Percentiles rank a stretch among this genome's conserved stretches.
Evolutionary conservation across 73 alveolate species (phyloP).

Genomic region (Blepharisma japonicum): DNA sequence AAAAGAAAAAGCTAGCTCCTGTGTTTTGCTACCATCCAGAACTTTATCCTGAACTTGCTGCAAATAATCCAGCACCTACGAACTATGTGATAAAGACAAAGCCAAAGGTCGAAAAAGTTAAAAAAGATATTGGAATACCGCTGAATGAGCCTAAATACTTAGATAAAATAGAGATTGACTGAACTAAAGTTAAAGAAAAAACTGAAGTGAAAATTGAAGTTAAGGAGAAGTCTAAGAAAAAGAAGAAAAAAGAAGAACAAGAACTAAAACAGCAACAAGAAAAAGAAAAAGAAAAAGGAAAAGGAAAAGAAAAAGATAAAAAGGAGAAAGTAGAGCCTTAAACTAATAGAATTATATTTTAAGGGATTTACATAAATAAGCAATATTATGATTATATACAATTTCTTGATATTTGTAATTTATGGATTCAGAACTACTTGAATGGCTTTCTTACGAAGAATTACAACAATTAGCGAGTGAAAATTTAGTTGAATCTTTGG

Average conservation of each 20-base stretch:
- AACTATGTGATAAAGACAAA: constrained; percentile 19
- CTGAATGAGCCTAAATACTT: background rate
- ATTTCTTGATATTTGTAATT: background rate
- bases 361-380: too few relatives aligned
- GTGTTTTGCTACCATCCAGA: constrained; percentile 71
- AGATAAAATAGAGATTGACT: too few relatives aligned
- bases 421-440: constrained; percentile 18
- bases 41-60: constrained; percentile 63
- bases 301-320: too few relatives aligned
- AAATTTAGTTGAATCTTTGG: background rate
- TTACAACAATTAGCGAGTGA: constrained; percentile 1
- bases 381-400: too few relatives aligned
- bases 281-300: too few relatives aligned
- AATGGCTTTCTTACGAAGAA: constrained; percentile 21
- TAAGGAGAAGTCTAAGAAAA: too few relatives aligned
- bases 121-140: background rate
- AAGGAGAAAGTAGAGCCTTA: too few relatives aligned
- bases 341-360: too few relatives aligned
- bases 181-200: too few relatives aligned
- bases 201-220: too few relatives aligned
- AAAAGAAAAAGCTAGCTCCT: constrained; percentile 39
- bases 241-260: too few relatives aligned
- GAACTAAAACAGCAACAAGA: too few relatives aligned
- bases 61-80: constrained; percentile 48
- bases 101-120: background rate